These are phyloP conservation scores for Ustilago trichophora DNA, from an alignment of 1,284 basidiomycete genomes.

Conservation along the genomic window DNA sequence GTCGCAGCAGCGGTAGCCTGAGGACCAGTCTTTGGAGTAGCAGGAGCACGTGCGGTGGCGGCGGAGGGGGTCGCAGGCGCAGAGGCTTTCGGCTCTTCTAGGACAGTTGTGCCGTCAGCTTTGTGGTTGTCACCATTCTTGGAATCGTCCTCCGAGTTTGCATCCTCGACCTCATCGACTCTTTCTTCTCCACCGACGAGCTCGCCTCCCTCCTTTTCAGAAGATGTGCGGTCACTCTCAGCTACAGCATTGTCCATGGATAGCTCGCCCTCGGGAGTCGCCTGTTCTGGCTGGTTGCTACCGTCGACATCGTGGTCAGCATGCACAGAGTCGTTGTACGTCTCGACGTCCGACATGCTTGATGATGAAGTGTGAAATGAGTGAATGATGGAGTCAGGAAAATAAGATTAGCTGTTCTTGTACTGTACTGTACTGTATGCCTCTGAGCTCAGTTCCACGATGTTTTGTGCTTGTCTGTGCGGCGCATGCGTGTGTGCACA, in stretches of 20 bases:
- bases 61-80: slow-evolving; percentile 18
- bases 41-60: background rate
- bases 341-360: slow-evolving; percentile 22
- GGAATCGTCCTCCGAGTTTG: slow-evolving; percentile 8
- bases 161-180: background rate
- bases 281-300: slow-evolving; percentile 6
- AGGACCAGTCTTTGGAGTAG: slow-evolving; percentile 3
- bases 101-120: background rate
- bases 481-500: slow-evolving; percentile 5
- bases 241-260: slow-evolving; percentile 8
- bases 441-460: background rate
- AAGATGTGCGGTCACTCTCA: slow-evolving; percentile 34
- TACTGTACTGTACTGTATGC: too few species aligned
- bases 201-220: slow-evolving; percentile 42
- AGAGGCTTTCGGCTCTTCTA: slow-evolving; percentile 4
- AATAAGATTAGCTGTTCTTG: background rate
- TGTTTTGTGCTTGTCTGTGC: background rate
- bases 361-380: background rate
- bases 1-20: slow-evolving; percentile 8
- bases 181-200: slow-evolving; percentile 3
- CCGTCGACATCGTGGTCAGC: slow-evolving; percentile 5
- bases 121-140: slow-evolving; percentile 4
- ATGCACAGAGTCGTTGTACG: slow-evolving; percentile 6
- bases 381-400: background rate
- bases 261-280: slow-evolving; percentile 5